phyloP scores from a whole-genome alignment of 2,329 filamentous ascomycete species.

The Exophiala bonariae region DNA sequence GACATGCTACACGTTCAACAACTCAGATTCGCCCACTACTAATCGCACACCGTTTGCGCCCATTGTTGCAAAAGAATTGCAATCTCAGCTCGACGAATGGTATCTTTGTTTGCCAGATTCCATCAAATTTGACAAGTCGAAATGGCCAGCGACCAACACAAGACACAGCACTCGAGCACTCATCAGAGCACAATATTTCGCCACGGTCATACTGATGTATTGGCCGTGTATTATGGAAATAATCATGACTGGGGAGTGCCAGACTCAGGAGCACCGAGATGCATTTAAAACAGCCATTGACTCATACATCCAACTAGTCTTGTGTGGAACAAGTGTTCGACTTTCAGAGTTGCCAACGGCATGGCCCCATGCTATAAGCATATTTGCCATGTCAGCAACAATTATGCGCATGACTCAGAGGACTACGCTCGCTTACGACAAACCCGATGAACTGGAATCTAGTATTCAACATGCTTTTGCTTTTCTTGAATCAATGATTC shows the following conservation, averaged over 20 bases:
- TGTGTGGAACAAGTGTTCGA: slow-evolving; percentile 4
- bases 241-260: slow-evolving; percentile 6
- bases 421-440: slow-evolving; percentile 1
- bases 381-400: slow-evolving; percentile 1
- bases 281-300: slow-evolving; percentile 2
- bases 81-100: slow-evolving; percentile 38
- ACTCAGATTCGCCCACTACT: slow-evolving; percentile 21
- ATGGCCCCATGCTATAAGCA: slow-evolving; percentile 2
- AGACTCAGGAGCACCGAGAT: slow-evolving; percentile 4
- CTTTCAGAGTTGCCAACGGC: slow-evolving; percentile 2
- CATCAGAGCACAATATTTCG: slow-evolving; percentile 6
- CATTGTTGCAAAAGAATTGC: slow-evolving; percentile 33
- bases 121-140: slow-evolving; percentile 30
- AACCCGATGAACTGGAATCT: slow-evolving; percentile 5
- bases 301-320: slow-evolving; percentile 2
- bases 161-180: slow-evolving; percentile 5
- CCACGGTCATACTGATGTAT: slow-evolving; percentile 1
- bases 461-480: slow-evolving; percentile 3
- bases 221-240: slow-evolving; percentile 3
- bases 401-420: slow-evolving; percentile 2
- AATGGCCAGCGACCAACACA: background rate
- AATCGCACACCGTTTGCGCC: slow-evolving; percentile 30
- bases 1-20: slow-evolving; percentile 36
- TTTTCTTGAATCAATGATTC: slow-evolving; percentile 5
- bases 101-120: slow-evolving; percentile 32